These are phyloP conservation scores for Reticulascus tulasneorum DNA, from an alignment of 2,329 filamentous ascomycete genomes.

Conservation along the genomic window DNA sequence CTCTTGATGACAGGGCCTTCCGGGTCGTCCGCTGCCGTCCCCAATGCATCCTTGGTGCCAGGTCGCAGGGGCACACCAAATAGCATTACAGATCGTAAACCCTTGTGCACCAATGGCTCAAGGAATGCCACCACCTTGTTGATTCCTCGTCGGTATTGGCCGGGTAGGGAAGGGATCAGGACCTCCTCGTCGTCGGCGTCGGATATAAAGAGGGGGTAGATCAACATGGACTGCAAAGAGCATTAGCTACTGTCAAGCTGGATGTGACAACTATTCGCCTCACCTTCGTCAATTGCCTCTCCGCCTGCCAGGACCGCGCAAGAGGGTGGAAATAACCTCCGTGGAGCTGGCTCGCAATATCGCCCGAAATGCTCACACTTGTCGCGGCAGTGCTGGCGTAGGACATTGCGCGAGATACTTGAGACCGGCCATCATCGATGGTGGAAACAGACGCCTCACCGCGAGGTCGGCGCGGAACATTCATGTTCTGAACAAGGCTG, in stretches of 20 bases:
- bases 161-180: conserved; percentile 83
- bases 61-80: conserved; percentile 88
- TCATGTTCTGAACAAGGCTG: conserved; percentile 61
- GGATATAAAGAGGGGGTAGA: conserved; percentile 95
- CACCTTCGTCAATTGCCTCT: conserved; percentile 82
- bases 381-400: conserved; percentile 64
- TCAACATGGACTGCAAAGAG: conserved; percentile 97
- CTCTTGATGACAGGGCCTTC: conserved; percentile 84
- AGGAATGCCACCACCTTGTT: conserved; percentile 84
- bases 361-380: conserved; percentile 66
- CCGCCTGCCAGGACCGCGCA: conserved; percentile 76
- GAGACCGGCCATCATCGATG: conserved; percentile 57
- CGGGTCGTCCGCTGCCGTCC: conserved; percentile 89
- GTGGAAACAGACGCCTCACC: conserved; percentile 48
- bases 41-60: conserved; percentile 82
- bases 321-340: conserved; percentile 79
- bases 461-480: conserved; percentile 43
- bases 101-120: conserved; percentile 81
- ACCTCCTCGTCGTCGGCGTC: conserved; percentile 91
- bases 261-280: conserved; percentile 16
- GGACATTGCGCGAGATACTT: conserved; percentile 60
- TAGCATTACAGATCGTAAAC: conserved; percentile 86
- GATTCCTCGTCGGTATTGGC: conserved; percentile 82
- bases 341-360: conserved; percentile 80
- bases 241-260: background rate